Evolutionary conservation across 768 basidiomycete species (phyloP).

Genomic region (Coprinellus aureogranulatus): DNA sequence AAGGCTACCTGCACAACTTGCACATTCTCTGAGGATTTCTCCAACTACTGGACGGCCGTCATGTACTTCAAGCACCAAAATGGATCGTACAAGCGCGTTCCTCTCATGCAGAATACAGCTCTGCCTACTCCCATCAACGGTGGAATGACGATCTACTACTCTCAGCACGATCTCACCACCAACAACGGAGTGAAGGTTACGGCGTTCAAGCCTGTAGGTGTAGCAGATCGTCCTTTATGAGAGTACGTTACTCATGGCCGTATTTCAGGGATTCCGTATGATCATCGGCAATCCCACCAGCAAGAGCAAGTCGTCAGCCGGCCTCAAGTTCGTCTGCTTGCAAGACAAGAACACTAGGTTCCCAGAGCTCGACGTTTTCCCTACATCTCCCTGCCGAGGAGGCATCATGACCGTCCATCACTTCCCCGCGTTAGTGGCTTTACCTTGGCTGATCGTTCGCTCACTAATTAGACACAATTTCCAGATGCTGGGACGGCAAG

Average conservation of each 20-base stretch:
- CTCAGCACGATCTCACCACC: slow-evolving; percentile 5
- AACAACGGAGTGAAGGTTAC: slow-evolving; percentile 1
- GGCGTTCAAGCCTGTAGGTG: slow-evolving; percentile 3
- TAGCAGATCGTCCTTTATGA: not conserved
- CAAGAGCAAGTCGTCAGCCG: not conserved
- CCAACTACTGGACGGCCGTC: slow-evolving; percentile 12
- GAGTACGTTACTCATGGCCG: too few relatives aligned
- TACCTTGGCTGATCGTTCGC: not conserved
- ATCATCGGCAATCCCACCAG: slow-evolving; percentile 9
- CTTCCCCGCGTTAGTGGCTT: slow-evolving; percentile 7
- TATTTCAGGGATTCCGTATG: slow-evolving; percentile 7
- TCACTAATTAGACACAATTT: not conserved
- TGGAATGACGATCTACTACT: slow-evolving; percentile 9
- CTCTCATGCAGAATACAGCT: slow-evolving; percentile 9
- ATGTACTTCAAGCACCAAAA: slow-evolving; percentile 4
- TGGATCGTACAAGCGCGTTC: slow-evolving; percentile 6
- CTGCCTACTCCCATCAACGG: slow-evolving; percentile 8
- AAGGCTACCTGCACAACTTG: slow-evolving; percentile 9
- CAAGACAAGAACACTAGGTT: slow-evolving; percentile 4
- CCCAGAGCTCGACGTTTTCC: slow-evolving; percentile 9
- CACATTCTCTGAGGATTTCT: slow-evolving; percentile 9
- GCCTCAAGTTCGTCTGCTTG: slow-evolving; percentile 9
- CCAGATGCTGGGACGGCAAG: slow-evolving; percentile 8
- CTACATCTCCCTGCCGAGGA: not conserved
- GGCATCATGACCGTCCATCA: too few relatives aligned